Conservation (phyloP, 176 grass and related monocot species). For the Rhynchospora breviuscula region DNA sequence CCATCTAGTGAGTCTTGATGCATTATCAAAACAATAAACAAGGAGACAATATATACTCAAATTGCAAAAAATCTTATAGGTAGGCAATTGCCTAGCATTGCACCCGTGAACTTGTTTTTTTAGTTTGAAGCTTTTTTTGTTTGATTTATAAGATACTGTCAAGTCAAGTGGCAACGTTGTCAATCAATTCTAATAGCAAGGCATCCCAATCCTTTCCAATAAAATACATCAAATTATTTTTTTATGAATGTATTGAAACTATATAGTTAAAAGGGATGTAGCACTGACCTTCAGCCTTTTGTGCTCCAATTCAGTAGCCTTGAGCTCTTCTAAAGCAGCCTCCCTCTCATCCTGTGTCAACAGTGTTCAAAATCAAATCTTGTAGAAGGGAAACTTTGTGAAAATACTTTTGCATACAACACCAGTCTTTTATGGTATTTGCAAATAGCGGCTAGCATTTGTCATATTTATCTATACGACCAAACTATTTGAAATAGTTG, state of each 20-base stretch:
- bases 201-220: not conserved
- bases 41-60: not conserved
- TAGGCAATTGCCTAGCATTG: not conserved
- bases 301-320: slow-evolving; percentile 59
- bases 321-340: slow-evolving; percentile 57
- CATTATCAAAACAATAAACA: not conserved
- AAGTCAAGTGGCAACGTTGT: not conserved
- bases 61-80: not conserved
- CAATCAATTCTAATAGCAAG: not conserved
- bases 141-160: not conserved
- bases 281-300: slow-evolving; percentile 65
- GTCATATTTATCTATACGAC: not conserved
- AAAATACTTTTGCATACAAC: not conserved
- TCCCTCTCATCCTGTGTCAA: slow-evolving; percentile 76
- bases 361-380: slow-evolving; percentile 19
- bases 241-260: not conserved
- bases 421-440: not conserved
- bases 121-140: not conserved
- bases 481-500: not conserved
- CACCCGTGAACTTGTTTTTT: not conserved
- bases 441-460: not conserved
- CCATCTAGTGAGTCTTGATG: not conserved
- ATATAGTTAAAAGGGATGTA: not conserved
- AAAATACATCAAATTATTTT: not conserved
- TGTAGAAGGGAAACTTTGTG: not conserved